These are phyloP conservation scores for Nakaseomyces bracarensis DNA, from an alignment of 1,139 yeast genomes.

Conservation along the genomic window DNA sequence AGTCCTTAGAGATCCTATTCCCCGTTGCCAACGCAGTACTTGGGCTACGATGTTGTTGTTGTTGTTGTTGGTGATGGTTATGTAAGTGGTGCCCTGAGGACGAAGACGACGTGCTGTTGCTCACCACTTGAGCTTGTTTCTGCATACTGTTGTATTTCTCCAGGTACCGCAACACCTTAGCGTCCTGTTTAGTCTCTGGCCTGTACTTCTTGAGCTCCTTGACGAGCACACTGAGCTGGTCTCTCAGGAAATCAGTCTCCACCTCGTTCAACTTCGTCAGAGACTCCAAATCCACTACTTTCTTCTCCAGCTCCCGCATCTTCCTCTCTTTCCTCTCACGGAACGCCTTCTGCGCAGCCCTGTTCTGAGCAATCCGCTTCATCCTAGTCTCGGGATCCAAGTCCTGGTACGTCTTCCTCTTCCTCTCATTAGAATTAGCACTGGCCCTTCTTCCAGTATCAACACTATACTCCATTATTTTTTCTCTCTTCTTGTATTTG, in stretches of 20 bases:
- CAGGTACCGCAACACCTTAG: slow-evolving; percentile 23
- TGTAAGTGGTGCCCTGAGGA: neutral
- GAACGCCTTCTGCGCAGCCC: slow-evolving; percentile 97
- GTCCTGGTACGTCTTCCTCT: slow-evolving; percentile 7
- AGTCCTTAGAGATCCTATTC: slow-evolving; percentile 4
- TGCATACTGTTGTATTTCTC: slow-evolving; percentile 6
- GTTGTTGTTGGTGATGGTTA: neutral
- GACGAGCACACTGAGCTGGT: slow-evolving; percentile 71
- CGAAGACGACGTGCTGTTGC: neutral
- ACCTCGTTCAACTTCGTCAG: slow-evolving; percentile 58
- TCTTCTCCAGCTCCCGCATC: slow-evolving; percentile 78
- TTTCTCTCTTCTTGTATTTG: neutral
- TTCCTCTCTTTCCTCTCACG: slow-evolving; percentile 87
- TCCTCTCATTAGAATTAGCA: neutral
- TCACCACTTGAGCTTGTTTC: neutral
- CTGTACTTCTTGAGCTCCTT: slow-evolving; percentile 60
- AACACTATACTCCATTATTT: neutral
- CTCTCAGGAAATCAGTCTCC: slow-evolving; percentile 67
- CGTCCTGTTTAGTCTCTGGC: slow-evolving; percentile 30
- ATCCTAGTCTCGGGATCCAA: slow-evolving; percentile 68
- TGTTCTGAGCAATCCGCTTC: slow-evolving; percentile 89
- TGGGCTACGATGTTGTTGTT: neutral
- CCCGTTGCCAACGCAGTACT: neutral
- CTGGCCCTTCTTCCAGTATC: slow-evolving; percentile 2
- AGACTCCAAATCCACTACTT: slow-evolving; percentile 62